A percentile compares a stretch with the other conserved stretches of the same genome.
Evolutionary conservation across 495 filamentous ascomycete genomes (phyloP).

Genomic region (Aspergillus egyptiacus): DNA sequence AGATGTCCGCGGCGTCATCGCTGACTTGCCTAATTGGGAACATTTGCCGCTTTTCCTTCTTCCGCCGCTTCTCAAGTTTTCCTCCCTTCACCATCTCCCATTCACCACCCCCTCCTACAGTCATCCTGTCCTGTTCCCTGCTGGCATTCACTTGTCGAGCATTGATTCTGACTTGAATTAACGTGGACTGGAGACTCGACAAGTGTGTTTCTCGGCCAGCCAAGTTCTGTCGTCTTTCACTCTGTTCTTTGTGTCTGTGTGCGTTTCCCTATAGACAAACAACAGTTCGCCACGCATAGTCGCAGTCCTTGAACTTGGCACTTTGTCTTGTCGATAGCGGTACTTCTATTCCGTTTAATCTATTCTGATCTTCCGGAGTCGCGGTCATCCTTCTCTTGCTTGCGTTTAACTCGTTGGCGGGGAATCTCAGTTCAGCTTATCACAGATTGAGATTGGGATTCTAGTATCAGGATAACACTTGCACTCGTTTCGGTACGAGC

Average conservation of each 20-base stretch:
- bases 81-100: slow-evolving; percentile 25
- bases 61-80: slow-evolving; percentile 24
- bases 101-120: slow-evolving; percentile 23
- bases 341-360: slow-evolving; percentile 1
- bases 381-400: not conserved
- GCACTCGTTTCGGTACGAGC: slow-evolving; percentile 6
- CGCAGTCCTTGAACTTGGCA: slow-evolving; percentile 10
- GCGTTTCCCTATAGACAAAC: slow-evolving; percentile 16
- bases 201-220: slow-evolving; percentile 9
- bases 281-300: slow-evolving; percentile 17
- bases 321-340: slow-evolving; percentile 8
- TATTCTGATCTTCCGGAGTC: not conserved
- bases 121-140: slow-evolving; percentile 34
- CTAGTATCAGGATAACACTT: not conserved
- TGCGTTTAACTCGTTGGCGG: slow-evolving; percentile 7
- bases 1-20: not conserved
- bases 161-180: slow-evolving; percentile 13
- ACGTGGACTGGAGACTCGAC: slow-evolving; percentile 23
- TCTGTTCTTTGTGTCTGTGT: slow-evolving; percentile 20
- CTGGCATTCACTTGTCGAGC: slow-evolving; percentile 54
- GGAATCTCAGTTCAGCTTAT: slow-evolving; percentile 8
- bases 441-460: slow-evolving; percentile 8
- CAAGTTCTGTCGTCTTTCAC: slow-evolving; percentile 9
- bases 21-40: not conserved
- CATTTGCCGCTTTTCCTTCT: slow-evolving; percentile 23